These are phyloP conservation scores for Alternaria brassicicola DNA, from an alignment of 2,329 filamentous ascomycete genomes.

Conservation along the genomic window DNA sequence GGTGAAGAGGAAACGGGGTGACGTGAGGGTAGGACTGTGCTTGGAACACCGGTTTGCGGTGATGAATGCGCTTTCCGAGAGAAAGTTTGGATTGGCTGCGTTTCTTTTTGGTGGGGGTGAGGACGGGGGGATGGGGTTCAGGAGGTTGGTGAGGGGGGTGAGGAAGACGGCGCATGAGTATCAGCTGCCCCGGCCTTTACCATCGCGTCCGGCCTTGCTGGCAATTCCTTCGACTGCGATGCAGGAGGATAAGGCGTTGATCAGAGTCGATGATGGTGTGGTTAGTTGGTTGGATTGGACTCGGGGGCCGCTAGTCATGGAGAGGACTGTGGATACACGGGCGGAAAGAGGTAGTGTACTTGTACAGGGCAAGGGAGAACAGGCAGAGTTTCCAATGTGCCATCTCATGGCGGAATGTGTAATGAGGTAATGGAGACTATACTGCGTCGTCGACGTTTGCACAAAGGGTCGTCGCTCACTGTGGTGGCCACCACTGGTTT, in stretches of 20 bases:
- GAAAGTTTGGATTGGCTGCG: conserved; percentile 25
- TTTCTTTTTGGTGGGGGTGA: conserved; percentile 1
- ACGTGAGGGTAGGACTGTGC: conserved; percentile 21
- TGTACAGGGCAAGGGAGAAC: background rate
- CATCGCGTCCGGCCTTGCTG: background rate
- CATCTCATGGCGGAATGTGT: conserved; percentile 7
- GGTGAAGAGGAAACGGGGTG: conserved; percentile 18
- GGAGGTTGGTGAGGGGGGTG: conserved; percentile 14
- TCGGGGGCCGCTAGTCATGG: conserved; percentile 3
- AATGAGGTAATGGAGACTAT: background rate
- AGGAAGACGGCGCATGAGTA: conserved; percentile 10
- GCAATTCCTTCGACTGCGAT: background rate
- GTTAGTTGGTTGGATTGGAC: conserved; percentile 1
- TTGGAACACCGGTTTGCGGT: conserved; percentile 20
- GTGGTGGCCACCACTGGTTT: background rate
- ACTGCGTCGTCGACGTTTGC: background rate
- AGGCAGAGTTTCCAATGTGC: conserved; percentile 3
- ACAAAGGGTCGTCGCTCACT: background rate
- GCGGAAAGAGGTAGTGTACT: background rate
- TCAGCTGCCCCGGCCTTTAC: background rate
- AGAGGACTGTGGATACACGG: background rate
- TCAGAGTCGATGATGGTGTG: background rate
- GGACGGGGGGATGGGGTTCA: background rate
- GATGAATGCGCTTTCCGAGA: conserved; percentile 6
- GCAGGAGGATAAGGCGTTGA: background rate